These are phyloP conservation scores for Phylloporus scabripes DNA, from an alignment of 768 basidiomycete species.

Conservation along the genomic window DNA sequence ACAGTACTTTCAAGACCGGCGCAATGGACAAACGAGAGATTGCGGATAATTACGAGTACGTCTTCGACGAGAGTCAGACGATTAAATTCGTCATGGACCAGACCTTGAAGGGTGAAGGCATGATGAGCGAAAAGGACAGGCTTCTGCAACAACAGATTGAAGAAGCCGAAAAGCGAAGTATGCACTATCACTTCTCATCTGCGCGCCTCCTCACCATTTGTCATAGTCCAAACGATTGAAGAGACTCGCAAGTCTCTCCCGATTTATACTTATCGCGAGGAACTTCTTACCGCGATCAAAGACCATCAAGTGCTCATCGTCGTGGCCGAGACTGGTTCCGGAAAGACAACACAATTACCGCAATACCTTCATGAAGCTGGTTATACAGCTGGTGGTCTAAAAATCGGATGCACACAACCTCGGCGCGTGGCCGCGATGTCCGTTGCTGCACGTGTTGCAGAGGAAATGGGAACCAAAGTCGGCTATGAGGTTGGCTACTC, in stretches of 20 bases:
- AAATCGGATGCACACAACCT: slow-evolving; percentile 90
- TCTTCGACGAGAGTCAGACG: slow-evolving; percentile 96
- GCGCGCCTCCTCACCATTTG: not conserved
- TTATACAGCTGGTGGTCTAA: slow-evolving; percentile 80
- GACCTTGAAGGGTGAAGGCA: slow-evolving; percentile 59
- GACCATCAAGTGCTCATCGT: slow-evolving; percentile 95
- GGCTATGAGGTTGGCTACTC: slow-evolving; percentile 99
- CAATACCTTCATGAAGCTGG: slow-evolving; percentile 99
- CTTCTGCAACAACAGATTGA: slow-evolving; percentile 84
- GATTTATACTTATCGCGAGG: slow-evolving; percentile 83
- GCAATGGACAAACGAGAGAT: slow-evolving; percentile 84
- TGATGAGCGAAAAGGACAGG: slow-evolving; percentile 79
- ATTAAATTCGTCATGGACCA: slow-evolving; percentile 92
- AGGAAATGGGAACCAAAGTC: slow-evolving; percentile 96
- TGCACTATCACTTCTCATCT: slow-evolving; percentile 19
- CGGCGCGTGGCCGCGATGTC: slow-evolving; percentile 99
- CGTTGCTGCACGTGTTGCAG: slow-evolving; percentile 97
- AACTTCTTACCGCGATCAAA: slow-evolving; percentile 82
- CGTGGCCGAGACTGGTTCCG: slow-evolving; percentile 97
- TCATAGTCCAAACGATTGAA: slow-evolving; percentile 78
- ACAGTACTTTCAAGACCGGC: slow-evolving; percentile 86
- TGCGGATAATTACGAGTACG: slow-evolving; percentile 90
- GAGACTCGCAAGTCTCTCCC: slow-evolving; percentile 92
- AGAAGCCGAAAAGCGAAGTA: slow-evolving; percentile 86
- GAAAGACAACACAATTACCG: slow-evolving; percentile 97